These are phyloP conservation scores for Russula foetens DNA, from an alignment of 768 basidiomycete genomes.

Conservation along the genomic window DNA sequence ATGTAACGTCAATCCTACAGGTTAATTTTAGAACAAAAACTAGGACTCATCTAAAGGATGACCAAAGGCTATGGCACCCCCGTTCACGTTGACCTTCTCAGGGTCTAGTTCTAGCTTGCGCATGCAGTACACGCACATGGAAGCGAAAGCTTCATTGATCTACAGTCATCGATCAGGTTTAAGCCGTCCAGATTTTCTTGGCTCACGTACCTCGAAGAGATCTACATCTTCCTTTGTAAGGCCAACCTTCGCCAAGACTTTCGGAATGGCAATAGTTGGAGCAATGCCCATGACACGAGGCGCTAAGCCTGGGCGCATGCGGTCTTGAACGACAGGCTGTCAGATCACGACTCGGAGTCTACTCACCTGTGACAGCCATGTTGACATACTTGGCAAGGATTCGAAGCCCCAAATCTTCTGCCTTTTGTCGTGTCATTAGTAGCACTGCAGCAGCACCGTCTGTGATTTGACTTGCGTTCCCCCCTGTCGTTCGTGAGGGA, in stretches of 20 bases:
- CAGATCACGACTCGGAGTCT: neutral
- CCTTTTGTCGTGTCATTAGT: constrained; percentile 73
- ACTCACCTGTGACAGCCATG: constrained; percentile 57
- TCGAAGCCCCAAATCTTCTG: constrained; percentile 61
- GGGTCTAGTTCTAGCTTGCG: constrained; percentile 53
- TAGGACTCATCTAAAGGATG: constrained; percentile 68
- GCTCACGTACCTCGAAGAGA: constrained; percentile 55
- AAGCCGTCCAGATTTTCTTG: neutral
- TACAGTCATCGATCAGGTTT: constrained; percentile 23
- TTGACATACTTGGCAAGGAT: constrained; percentile 74
- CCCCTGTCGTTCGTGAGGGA: constrained; percentile 64
- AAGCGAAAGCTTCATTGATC: constrained; percentile 92
- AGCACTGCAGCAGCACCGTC: constrained; percentile 79
- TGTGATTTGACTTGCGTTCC: constrained; percentile 80
- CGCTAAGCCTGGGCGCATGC: constrained; percentile 41
- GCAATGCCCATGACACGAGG: constrained; percentile 89
- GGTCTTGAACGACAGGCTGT: neutral
- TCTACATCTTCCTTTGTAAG: constrained; percentile 64
- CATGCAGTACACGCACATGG: constrained; percentile 68
- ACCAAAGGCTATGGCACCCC: constrained; percentile 83
- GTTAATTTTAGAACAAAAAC: neutral
- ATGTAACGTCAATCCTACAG: constrained; percentile 17
- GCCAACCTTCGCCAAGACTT: constrained; percentile 59
- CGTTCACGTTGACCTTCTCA: constrained; percentile 80
- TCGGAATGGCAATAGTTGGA: constrained; percentile 77